A percentile compares a stretch with the other conserved stretches of the same genome.
These are phyloP conservation scores for Eleusine coracana DNA, from an alignment of 176 grass and related monocot genomes.

Conservation along the genomic window DNA sequence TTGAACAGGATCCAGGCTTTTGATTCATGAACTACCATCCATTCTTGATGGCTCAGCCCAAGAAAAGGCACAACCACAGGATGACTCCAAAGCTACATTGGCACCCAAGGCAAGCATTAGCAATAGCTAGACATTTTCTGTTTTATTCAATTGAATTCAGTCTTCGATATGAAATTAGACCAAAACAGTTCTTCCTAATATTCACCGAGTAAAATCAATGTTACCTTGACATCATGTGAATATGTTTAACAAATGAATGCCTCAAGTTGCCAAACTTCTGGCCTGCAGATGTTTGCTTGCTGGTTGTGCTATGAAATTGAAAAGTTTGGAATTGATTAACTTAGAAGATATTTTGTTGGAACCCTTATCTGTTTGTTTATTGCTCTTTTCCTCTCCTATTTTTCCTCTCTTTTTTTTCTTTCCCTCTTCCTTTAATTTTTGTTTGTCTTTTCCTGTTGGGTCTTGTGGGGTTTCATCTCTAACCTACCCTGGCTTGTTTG, in stretches of 20 bases:
- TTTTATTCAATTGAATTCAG: background rate
- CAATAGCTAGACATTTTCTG: background rate
- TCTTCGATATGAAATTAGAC: background rate
- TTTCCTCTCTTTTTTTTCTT: too few species aligned
- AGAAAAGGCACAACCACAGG: slow-evolving; percentile 74
- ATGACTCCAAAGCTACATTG: slow-evolving; percentile 81
- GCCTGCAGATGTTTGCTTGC: too few species aligned
- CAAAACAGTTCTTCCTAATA: slow-evolving; percentile 13
- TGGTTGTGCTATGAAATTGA: too few species aligned
- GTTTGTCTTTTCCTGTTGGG: too few species aligned
- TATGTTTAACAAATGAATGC: slow-evolving; percentile 12
- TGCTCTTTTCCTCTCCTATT: too few species aligned
- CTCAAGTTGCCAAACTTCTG: too few species aligned
- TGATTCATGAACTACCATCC: slow-evolving; percentile 74
- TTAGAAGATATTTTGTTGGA: too few species aligned
- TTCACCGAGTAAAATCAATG: background rate
- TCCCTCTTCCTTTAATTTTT: too few species aligned
- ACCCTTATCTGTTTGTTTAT: too few species aligned
- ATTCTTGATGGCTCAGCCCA: slow-evolving; percentile 86
- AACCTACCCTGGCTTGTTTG: too few species aligned
- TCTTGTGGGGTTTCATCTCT: too few species aligned
- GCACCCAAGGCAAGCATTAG: slow-evolving; percentile 69
- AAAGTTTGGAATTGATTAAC: too few species aligned
- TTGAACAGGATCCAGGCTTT: slow-evolving; percentile 65
- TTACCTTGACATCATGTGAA: background rate